phyloP scores from a whole-genome alignment of 2,329 filamentous ascomycete species.

The Phaeosphaeriaceae sp. region DNA sequence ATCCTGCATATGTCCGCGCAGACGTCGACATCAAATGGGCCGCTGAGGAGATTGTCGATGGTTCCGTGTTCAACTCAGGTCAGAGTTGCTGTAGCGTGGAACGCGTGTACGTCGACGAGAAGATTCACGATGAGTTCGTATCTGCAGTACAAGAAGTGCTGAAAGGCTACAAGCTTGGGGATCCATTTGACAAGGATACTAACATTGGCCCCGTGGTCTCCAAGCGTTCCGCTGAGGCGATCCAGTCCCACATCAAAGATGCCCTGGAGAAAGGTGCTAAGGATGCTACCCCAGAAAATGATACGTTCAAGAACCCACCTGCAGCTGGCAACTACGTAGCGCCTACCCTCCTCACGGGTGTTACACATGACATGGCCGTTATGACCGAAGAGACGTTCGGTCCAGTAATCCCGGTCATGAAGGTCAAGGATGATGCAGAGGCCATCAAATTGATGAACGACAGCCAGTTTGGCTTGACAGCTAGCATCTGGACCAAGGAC shows the following conservation, averaged over 20 bases:
- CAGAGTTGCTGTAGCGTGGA: slow-evolving; percentile 96
- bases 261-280: slow-evolving; percentile 83
- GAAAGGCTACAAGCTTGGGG: slow-evolving; percentile 80
- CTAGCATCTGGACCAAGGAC: slow-evolving; percentile 98
- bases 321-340: slow-evolving; percentile 86
- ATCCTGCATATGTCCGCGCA: slow-evolving; percentile 84
- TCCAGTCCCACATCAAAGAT: slow-evolving; percentile 80
- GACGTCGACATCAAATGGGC: slow-evolving; percentile 92
- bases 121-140: slow-evolving; percentile 83
- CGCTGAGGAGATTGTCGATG: slow-evolving; percentile 92
- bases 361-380: slow-evolving; percentile 82
- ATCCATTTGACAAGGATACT: slow-evolving; percentile 79
- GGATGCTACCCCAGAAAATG: slow-evolving; percentile 83
- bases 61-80: slow-evolving; percentile 97
- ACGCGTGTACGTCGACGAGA: slow-evolving; percentile 87
- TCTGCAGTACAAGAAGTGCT: slow-evolving; percentile 81
- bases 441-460: slow-evolving; percentile 91
- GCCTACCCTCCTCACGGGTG: slow-evolving; percentile 80
- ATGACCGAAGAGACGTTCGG: slow-evolving; percentile 97
- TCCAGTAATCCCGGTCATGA: slow-evolving; percentile 88
- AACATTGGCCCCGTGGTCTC: slow-evolving; percentile 91
- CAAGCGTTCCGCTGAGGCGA: slow-evolving; percentile 75
- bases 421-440: slow-evolving; percentile 80
- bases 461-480: slow-evolving; percentile 90
- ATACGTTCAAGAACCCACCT: slow-evolving; percentile 75